These are phyloP conservation scores for Phytopythium sindhum DNA, from an alignment of 352 stramenopile species.

Conservation along the genomic window DNA sequence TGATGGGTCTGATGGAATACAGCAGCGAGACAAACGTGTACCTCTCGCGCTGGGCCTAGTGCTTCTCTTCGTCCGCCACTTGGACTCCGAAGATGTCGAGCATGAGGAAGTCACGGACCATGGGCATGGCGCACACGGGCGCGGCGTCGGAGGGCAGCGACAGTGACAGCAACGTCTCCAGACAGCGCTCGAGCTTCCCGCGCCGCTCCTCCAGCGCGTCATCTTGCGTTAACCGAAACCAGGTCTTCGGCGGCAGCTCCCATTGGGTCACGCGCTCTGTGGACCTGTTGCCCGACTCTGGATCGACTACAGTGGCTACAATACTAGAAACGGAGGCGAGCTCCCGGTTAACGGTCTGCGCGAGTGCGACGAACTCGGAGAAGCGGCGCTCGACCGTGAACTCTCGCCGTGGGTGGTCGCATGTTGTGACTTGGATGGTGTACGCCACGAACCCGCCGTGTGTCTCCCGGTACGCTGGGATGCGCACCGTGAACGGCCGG, in stretches of 20 bases:
- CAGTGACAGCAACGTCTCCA: constrained; percentile 45
- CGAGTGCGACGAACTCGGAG: constrained; percentile 74
- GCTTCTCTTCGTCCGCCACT: constrained; percentile 57
- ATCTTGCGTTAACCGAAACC: constrained; percentile 66
- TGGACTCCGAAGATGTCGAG: constrained; percentile 76
- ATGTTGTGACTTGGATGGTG: constrained; percentile 42
- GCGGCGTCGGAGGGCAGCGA: constrained; percentile 17
- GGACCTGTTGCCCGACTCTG: constrained; percentile 14
- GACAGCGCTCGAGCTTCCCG: constrained; percentile 42
- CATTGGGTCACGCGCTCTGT: constrained; percentile 30
- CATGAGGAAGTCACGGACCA: constrained; percentile 77
- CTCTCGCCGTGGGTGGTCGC: constrained; percentile 28
- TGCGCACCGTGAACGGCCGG: constrained; percentile 43
- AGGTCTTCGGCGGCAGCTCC: constrained; percentile 76
- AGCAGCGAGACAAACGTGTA: neutral
- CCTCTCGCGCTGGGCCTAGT: constrained; percentile 6
- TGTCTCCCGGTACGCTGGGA: constrained; percentile 65
- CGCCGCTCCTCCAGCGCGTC: constrained; percentile 62
- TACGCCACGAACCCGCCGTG: constrained; percentile 65
- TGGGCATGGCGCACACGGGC: constrained; percentile 21
- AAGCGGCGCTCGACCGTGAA: constrained; percentile 69
- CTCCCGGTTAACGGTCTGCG: constrained; percentile 39
- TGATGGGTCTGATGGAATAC: neutral
- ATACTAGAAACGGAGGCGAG: constrained; percentile 10
- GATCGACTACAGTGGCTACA: neutral